Percentiles rank a stretch among this genome's conserved stretches.
Conservation (phyloP, 352 stramenopile species). For the Phytopythium chamaehyphon region DNA sequence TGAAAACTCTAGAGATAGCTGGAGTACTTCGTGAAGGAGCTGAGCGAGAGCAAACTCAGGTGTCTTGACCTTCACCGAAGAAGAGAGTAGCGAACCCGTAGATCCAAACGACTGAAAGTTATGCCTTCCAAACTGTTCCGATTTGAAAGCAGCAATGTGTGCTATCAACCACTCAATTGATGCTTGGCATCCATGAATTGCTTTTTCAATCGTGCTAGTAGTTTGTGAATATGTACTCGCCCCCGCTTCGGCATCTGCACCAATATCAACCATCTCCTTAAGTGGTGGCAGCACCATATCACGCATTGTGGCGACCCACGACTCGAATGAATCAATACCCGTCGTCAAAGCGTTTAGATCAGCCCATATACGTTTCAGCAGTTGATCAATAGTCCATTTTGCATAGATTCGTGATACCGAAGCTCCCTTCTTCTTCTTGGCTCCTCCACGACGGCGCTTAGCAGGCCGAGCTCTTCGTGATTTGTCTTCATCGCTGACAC, state of each 20-base stretch:
- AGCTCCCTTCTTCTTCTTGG: neutral
- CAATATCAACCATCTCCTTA: slow-evolving; percentile 5
- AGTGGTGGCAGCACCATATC: slow-evolving; percentile 28
- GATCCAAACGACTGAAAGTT: slow-evolving; percentile 4
- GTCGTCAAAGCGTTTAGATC: slow-evolving; percentile 21
- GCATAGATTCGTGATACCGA: slow-evolving; percentile 14
- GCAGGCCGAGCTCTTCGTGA: neutral
- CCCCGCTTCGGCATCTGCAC: too few relatives aligned
- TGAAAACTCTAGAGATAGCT: slow-evolving; percentile 15
- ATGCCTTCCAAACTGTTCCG: neutral
- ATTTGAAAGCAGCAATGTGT: slow-evolving; percentile 16
- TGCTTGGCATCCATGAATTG: slow-evolving; percentile 33
- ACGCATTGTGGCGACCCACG: slow-evolving; percentile 20
- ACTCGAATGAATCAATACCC: slow-evolving; percentile 13
- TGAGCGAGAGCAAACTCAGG: slow-evolving; percentile 49
- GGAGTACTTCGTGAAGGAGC: slow-evolving; percentile 40
- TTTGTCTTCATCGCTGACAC: too few relatives aligned
- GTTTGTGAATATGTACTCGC: neutral
- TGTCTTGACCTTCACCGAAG: slow-evolving; percentile 19
- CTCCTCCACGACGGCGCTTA: neutral
- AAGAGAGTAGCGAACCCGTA: slow-evolving; percentile 9
- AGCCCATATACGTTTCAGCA: slow-evolving; percentile 31
- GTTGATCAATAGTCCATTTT: slow-evolving; percentile 45
- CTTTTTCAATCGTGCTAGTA: slow-evolving; percentile 12
- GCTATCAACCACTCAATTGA: slow-evolving; percentile 41